Conservation (phyloP, 345 rosid species). For the Corymbia maculata region DNA sequence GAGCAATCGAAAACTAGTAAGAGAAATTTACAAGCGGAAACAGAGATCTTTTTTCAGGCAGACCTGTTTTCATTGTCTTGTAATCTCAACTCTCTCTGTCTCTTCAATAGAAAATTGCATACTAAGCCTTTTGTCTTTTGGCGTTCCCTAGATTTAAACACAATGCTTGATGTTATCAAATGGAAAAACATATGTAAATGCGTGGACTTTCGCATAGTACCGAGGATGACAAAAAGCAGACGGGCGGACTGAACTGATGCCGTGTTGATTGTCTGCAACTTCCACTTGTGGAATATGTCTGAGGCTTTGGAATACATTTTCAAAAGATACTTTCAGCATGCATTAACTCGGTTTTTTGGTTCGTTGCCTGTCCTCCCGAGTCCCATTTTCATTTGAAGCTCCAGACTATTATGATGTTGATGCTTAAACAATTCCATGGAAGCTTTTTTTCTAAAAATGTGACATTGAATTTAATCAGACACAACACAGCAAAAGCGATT, state of each 20-base stretch:
- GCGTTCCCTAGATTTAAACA: not conserved
- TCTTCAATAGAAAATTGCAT: not conserved
- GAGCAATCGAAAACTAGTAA: not conserved
- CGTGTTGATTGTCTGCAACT: conserved; percentile 74
- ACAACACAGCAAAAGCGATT: not conserved
- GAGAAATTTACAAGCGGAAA: not conserved
- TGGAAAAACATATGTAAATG: not conserved
- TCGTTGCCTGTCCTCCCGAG: not conserved
- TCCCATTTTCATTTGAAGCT: not conserved
- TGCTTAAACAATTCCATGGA: not conserved
- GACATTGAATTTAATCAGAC: not conserved
- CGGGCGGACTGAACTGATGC: conserved; percentile 97
- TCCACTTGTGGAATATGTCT: conserved; percentile 40
- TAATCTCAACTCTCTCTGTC: not conserved
- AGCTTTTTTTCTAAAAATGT: not conserved
- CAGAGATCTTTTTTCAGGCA: not conserved
- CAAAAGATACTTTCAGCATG: not conserved
- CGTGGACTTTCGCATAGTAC: not conserved
- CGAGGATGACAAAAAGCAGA: conserved; percentile 78
- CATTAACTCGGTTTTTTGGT: not conserved
- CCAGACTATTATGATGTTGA: not conserved
- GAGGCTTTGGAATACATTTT: conserved; percentile 12
- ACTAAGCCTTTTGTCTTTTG: not conserved
- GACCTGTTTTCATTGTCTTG: not conserved
- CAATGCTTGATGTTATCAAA: not conserved